Evolutionary conservation across 2,329 filamentous ascomycete genomes (phyloP).

Genomic region (Fusarium sp.): DNA sequence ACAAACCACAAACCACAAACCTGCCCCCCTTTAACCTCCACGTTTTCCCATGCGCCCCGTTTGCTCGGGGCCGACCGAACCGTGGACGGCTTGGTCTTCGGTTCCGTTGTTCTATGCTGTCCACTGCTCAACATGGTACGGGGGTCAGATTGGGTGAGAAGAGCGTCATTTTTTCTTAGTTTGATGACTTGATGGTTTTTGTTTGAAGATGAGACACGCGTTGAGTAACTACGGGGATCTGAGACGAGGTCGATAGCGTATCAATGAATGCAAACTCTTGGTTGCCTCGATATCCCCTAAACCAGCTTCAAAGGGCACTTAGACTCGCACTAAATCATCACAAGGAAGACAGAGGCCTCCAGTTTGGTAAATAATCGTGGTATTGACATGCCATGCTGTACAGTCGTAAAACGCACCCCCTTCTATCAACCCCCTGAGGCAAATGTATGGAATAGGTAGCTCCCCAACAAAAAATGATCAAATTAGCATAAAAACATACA

Average conservation of each 20-base stretch:
- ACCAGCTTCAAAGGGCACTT: background rate
- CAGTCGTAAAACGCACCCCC: conserved; percentile 24
- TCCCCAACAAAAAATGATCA: conserved; percentile 31
- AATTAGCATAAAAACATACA: conserved; percentile 18
- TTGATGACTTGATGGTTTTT: background rate
- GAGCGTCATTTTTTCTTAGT: background rate
- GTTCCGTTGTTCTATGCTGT: background rate
- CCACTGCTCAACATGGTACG: background rate
- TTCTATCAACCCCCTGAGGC: conserved; percentile 1
- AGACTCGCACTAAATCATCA: background rate
- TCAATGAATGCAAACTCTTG: background rate
- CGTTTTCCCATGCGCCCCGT: conserved; percentile 17
- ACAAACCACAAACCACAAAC: conserved; percentile 13
- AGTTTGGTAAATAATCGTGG: conserved; percentile 27
- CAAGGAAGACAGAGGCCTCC: background rate
- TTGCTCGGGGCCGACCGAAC: conserved; percentile 25
- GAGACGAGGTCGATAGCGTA: background rate
- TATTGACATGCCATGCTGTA: conserved; percentile 36
- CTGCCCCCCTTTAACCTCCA: conserved; percentile 18
- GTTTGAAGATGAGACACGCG: background rate
- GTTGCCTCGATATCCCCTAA: background rate
- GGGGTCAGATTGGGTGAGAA: background rate
- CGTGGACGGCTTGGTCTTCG: conserved; percentile 7
- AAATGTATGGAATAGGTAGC: conserved; percentile 24
- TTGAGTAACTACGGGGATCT: background rate